Conservation (phyloP, 495 filamentous ascomycete genomes). For the Pyrenopolyporus hunteri region DNA sequence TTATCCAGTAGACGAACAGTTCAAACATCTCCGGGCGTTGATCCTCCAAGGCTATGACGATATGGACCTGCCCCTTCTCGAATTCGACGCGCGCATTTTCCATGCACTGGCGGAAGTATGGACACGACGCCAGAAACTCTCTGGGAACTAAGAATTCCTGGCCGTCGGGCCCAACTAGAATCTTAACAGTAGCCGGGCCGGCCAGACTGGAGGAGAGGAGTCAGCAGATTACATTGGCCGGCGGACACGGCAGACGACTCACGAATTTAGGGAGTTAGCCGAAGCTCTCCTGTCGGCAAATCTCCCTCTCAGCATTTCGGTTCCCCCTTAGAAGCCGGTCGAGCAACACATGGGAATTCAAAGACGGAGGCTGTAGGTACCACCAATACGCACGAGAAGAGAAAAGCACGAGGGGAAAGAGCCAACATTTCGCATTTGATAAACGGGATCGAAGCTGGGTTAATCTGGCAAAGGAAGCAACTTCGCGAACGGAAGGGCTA, state of each 20-base stretch:
- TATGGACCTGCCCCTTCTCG: constrained; percentile 32
- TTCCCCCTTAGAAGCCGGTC: not conserved
- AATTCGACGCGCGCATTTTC: constrained; percentile 36
- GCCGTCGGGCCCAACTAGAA: constrained; percentile 51
- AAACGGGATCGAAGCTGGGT: constrained; percentile 6
- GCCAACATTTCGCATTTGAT: constrained; percentile 1
- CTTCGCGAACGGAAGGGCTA: constrained; percentile 15
- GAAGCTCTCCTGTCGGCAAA: constrained; percentile 22
- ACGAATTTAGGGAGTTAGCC: constrained; percentile 26
- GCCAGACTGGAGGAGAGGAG: constrained; percentile 21
- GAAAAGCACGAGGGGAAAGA: constrained; percentile 10
- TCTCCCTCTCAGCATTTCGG: constrained; percentile 31
- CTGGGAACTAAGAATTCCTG: constrained; percentile 50
- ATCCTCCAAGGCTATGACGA: constrained; percentile 48
- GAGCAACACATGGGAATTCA: not conserved
- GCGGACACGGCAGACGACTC: constrained; percentile 1
- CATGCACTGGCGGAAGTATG: constrained; percentile 51
- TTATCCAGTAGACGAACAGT: constrained; percentile 55
- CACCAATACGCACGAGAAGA: not conserved
- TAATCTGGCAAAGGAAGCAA: not conserved
- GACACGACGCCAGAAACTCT: constrained; percentile 47
- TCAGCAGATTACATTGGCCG: not conserved
- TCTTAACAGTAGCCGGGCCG: constrained; percentile 45
- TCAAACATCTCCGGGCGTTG: constrained; percentile 55
- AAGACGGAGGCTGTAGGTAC: not conserved